These are phyloP conservation scores for Populus hybrid DNA, from an alignment of 441 rosid species.

Conservation along the genomic window DNA sequence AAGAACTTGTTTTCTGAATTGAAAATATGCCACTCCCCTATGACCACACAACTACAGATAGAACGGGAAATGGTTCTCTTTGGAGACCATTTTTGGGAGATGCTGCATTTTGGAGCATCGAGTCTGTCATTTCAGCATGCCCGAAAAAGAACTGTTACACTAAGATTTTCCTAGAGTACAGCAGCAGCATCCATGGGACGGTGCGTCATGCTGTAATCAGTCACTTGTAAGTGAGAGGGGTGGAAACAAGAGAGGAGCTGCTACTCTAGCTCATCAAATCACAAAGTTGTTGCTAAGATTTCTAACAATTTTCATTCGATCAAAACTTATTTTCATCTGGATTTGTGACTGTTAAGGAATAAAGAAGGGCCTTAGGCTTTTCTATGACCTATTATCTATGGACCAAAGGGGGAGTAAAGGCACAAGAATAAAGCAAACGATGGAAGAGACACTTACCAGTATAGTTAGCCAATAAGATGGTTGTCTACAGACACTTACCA, in stretches of 20 bases:
- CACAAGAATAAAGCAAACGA: neutral
- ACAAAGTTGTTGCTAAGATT: neutral
- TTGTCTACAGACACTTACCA: slow-evolving; percentile 36
- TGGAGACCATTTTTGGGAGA: neutral
- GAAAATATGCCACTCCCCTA: no score
- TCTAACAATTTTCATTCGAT: neutral
- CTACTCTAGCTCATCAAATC: neutral
- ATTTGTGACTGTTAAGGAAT: neutral
- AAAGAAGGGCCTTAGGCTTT: neutral
- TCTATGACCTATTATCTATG: neutral
- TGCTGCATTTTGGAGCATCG: neutral
- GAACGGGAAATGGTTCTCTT: neutral
- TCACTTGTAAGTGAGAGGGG: neutral
- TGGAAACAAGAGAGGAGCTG: neutral
- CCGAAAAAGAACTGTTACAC: neutral
- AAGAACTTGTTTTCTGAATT: no score
- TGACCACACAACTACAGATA: no score
- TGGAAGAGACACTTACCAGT: neutral
- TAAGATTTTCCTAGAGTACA: neutral
- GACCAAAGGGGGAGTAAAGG: neutral
- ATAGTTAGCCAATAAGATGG: slow-evolving; percentile 52
- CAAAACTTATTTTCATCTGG: neutral
- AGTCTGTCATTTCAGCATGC: neutral
- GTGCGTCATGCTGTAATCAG: neutral
- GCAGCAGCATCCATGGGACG: neutral